Percentiles rank a stretch among this genome's conserved stretches.
Conservation (phyloP, 805 yeast genomes). For the Wickerhamia fluorescens region DNA sequence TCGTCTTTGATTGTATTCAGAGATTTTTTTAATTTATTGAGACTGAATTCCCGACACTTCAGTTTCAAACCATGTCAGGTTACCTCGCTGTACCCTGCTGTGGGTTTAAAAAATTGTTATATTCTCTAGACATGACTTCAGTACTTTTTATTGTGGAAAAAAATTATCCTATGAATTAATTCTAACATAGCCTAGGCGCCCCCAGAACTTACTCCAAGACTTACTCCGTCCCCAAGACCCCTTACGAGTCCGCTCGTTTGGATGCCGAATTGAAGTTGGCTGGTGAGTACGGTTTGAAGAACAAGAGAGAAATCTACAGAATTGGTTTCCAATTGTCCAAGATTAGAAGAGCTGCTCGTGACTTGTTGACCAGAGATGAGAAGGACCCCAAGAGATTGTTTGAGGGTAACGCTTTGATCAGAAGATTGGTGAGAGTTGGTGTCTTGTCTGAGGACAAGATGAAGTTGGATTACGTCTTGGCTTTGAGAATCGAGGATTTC, state of each 20-base stretch:
- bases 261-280: conserved; percentile 99
- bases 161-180: not conserved
- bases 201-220: conserved; percentile 99
- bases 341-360: conserved; percentile 99
- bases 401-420: conserved; percentile 99
- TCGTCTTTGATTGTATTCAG: conserved; percentile 26
- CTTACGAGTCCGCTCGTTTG: conserved; percentile 98
- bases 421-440: conserved; percentile 98
- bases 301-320: conserved; percentile 99
- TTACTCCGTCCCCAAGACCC: conserved; percentile 98
- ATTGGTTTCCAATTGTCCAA: conserved; percentile 98
- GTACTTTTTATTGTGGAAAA: conserved; percentile 1
- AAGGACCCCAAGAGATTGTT: conserved; percentile 99
- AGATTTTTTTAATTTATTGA: conserved; percentile 28
- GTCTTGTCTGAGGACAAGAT: conserved; percentile 98
- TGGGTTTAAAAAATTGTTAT: too few species aligned
- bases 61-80: conserved; percentile 42
- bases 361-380: conserved; percentile 98
- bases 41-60: conserved; percentile 89
- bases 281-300: conserved; percentile 99
- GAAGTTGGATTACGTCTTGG: conserved; percentile 99
- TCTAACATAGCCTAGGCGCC: conserved; percentile 57
- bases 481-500: conserved; percentile 97
- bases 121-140: too few species aligned
- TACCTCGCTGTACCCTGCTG: too few species aligned